A percentile compares a stretch with the other conserved stretches of the same genome.
phyloP scores from a whole-genome alignment of 2,329 filamentous ascomycete species.

The Aureobasidium zeae region DNA sequence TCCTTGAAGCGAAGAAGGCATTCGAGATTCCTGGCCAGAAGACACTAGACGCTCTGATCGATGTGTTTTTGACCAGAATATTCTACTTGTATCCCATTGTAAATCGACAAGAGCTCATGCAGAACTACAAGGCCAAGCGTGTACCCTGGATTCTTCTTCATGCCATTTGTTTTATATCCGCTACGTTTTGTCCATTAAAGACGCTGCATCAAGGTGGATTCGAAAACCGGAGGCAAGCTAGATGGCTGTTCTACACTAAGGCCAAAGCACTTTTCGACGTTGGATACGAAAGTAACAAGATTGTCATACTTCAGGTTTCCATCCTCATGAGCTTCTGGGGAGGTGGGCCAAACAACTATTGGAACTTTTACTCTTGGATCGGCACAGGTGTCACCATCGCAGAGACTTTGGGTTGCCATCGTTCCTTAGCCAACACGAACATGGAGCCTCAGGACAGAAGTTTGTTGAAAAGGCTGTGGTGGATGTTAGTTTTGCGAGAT shows the following conservation, averaged over 20 bases:
- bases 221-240: slow-evolving; percentile 15
- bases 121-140: slow-evolving; percentile 10
- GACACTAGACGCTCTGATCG: slow-evolving; percentile 13
- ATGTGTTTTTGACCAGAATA: slow-evolving; percentile 15
- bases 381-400: slow-evolving; percentile 21
- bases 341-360: slow-evolving; percentile 19
- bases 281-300: slow-evolving; percentile 21
- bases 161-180: slow-evolving; percentile 18
- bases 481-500: slow-evolving; percentile 20
- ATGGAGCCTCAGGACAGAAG: slow-evolving; percentile 18
- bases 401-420: slow-evolving; percentile 21
- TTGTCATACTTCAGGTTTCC: slow-evolving; percentile 19
- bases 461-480: slow-evolving; percentile 20
- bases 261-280: slow-evolving; percentile 20
- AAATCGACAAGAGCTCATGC: slow-evolving; percentile 13
- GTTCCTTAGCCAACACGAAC: slow-evolving; percentile 16
- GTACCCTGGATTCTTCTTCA: slow-evolving; percentile 20
- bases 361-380: slow-evolving; percentile 21
- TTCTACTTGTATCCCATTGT: slow-evolving; percentile 18
- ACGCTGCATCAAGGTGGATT: slow-evolving; percentile 16
- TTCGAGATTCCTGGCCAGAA: slow-evolving; percentile 13
- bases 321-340: slow-evolving; percentile 21
- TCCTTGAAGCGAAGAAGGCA: slow-evolving; percentile 18
- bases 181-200: slow-evolving; percentile 17
- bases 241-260: slow-evolving; percentile 16